Evolutionary conservation across 192 early-diverging fungal genomes (phyloP), one percentile per base, ranked within the genome.

Genomic region (Umbelopsis isabellina): DNA sequence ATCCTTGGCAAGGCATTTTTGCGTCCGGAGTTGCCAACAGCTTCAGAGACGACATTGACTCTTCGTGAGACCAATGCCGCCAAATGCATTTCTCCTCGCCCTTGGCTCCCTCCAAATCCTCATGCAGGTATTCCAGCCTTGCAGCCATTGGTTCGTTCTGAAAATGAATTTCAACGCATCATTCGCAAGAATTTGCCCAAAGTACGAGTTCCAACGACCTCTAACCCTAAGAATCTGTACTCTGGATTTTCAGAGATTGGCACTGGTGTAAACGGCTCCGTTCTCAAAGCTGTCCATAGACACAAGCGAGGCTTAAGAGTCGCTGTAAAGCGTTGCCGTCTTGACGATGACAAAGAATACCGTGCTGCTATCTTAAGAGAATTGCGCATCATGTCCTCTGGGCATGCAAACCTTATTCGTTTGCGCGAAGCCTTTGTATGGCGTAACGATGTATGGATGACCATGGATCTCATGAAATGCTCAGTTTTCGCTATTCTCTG

Each of bases 391-490:
- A 79, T 79, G 78, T 70, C 78, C 1, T 75, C 69, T 44, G 73
- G 78, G 5, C 66, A 75, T 49, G 20, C 64, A 0, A 75, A 79
- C 44, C 45, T 79, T 7, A 79, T 79, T 27, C 73, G 74, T 18
- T 48, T 79, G 27, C 51, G 78, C 22, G 78, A 79, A 33, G 71
- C 75, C 18, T 66, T 74, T 22, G 20, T 79, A 2, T 79, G 78
- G 78, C 51, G 68, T 45, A 67, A 79, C 8, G 73, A 79, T 47
- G 74, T 79, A 1, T 79, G 78, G 78, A 79, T 79, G 64, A 67
- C 52, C 27, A 79, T 79, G 78, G 78, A 79, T 65, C 67, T 79
- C 4, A 70, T 72, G 51, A 71, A 67, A 25, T 79, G 74, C 48
- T 67, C 73, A 22, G 78, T 79, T 7, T 79, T 79, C 69, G 73